Conservation (phyloP, 2,329 filamentous ascomycete species). For the Fusarium sp. region DNA sequence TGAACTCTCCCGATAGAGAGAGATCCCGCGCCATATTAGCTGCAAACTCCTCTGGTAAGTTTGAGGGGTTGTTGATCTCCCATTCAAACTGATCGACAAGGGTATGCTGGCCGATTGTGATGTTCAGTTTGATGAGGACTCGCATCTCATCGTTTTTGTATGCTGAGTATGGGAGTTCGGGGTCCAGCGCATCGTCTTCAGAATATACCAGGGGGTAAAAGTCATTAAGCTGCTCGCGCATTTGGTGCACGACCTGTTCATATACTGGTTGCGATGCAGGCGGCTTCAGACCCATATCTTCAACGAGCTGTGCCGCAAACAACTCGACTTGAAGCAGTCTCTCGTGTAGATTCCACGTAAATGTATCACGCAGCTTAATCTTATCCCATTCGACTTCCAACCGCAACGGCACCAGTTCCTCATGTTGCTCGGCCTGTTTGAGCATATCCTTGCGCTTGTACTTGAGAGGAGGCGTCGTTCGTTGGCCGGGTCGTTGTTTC, state of each 20-base stretch:
- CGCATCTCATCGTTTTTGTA: slow-evolving; percentile 99
- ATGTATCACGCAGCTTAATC: slow-evolving; percentile 94
- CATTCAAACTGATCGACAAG: slow-evolving; percentile 98
- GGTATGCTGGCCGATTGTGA: slow-evolving; percentile 94
- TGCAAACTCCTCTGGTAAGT: slow-evolving; percentile 95
- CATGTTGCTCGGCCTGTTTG: slow-evolving; percentile 87
- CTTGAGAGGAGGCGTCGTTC: slow-evolving; percentile 77
- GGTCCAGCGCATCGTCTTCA: slow-evolving; percentile 89
- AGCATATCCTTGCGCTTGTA: slow-evolving; percentile 83
- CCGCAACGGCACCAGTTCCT: slow-evolving; percentile 90
- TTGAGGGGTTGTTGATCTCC: slow-evolving; percentile 96
- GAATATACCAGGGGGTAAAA: slow-evolving; percentile 93
- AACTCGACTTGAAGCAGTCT: slow-evolving; percentile 81
- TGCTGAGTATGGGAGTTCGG: slow-evolving; percentile 87
- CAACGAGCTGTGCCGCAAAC: slow-evolving; percentile 89
- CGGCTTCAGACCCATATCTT: slow-evolving; percentile 85
- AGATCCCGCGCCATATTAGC: slow-evolving; percentile 88
- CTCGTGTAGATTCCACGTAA: slow-evolving; percentile 98
- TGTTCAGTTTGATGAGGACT: slow-evolving; percentile 93
- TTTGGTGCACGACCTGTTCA: slow-evolving; percentile 72
- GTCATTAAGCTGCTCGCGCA: slow-evolving; percentile 90
- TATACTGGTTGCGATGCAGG: slow-evolving; percentile 73
- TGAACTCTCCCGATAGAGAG: slow-evolving; percentile 93
- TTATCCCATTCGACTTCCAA: slow-evolving; percentile 96
- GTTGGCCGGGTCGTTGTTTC: slow-evolving; percentile 80